These are phyloP conservation scores for Dendrobium chrysotoxum DNA, from an alignment of 106 monocot species.

Conservation along the genomic window DNA sequence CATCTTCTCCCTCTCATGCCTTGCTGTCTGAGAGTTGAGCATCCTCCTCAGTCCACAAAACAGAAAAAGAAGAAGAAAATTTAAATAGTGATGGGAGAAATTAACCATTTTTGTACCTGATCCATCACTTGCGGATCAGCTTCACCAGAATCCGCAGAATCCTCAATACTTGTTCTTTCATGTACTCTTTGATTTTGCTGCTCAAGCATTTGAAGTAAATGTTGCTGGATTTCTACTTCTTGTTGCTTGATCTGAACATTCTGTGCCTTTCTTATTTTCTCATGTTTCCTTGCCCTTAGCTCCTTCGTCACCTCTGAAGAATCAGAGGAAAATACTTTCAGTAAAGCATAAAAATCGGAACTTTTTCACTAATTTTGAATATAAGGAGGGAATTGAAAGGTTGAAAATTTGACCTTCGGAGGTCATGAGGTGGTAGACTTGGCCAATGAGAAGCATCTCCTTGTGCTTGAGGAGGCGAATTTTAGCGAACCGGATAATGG, in stretches of 20 bases:
- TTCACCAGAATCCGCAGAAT: too few relatives aligned
- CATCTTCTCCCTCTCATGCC: conserved; percentile 13
- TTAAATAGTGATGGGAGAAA: too few relatives aligned
- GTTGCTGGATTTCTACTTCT: too few relatives aligned
- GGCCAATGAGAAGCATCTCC: conserved; percentile 44
- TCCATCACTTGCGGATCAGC: background rate
- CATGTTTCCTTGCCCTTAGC: conserved; percentile 49
- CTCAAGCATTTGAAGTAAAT: too few relatives aligned
- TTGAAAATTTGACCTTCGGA: conserved; percentile 19
- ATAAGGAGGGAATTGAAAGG: background rate
- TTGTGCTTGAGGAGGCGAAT: conserved; percentile 43
- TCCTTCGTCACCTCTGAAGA: conserved; percentile 64
- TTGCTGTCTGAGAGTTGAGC: background rate
- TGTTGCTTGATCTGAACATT: conserved; percentile 15
- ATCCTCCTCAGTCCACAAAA: background rate
- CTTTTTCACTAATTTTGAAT: too few relatives aligned
- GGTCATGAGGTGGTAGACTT: conserved; percentile 53
- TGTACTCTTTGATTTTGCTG: too few relatives aligned
- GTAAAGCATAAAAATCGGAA: too few relatives aligned
- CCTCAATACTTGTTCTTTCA: too few relatives aligned
- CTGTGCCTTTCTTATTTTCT: conserved; percentile 42
- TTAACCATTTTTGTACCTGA: background rate
- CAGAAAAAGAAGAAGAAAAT: background rate
- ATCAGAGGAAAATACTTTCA: background rate
- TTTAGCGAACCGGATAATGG: conserved; percentile 20